These are phyloP conservation scores for Furcasterigmium furcatum DNA, from an alignment of 2,329 filamentous ascomycete species.

Conservation along the genomic window DNA sequence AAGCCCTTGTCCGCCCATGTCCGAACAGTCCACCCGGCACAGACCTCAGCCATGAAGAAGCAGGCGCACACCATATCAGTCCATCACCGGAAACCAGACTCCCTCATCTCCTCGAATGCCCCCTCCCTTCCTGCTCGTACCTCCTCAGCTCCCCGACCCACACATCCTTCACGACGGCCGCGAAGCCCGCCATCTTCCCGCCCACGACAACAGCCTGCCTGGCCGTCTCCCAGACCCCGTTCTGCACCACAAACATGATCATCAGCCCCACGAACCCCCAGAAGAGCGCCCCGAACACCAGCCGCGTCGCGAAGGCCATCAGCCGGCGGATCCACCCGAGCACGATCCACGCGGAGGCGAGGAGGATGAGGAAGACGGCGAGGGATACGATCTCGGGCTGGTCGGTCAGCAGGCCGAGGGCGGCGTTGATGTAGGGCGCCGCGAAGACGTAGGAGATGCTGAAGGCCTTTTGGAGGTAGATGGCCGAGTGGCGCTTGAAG, in stretches of 20 bases:
- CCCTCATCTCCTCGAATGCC: conserved; percentile 14
- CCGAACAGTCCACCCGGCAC: too few species aligned
- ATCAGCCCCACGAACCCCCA: conserved; percentile 58
- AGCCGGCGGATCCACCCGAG: conserved; percentile 69
- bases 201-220: conserved; percentile 50
- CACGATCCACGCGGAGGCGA: conserved; percentile 61
- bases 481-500: conserved; percentile 27
- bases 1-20: too few species aligned
- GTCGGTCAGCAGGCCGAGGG: conserved; percentile 26
- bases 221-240: conserved; percentile 63
- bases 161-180: conserved; percentile 45
- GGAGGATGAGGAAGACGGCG: conserved; percentile 47
- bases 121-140: conserved; percentile 46
- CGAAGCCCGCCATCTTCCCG: conserved; percentile 41
- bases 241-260: conserved; percentile 56
- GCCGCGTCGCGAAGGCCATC: conserved; percentile 72
- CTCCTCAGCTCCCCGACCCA: conserved; percentile 56
- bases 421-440: conserved; percentile 37
- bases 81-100: too few species aligned
- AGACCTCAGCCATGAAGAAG: too few species aligned
- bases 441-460: conserved; percentile 35
- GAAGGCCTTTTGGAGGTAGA: conserved; percentile 22
- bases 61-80: too few species aligned
- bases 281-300: conserved; percentile 60
- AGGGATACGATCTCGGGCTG: conserved; percentile 39